Base-by-base conservation (phyloP, 176 grass and related monocot species). In the Phoenix roebelenii region DNA sequence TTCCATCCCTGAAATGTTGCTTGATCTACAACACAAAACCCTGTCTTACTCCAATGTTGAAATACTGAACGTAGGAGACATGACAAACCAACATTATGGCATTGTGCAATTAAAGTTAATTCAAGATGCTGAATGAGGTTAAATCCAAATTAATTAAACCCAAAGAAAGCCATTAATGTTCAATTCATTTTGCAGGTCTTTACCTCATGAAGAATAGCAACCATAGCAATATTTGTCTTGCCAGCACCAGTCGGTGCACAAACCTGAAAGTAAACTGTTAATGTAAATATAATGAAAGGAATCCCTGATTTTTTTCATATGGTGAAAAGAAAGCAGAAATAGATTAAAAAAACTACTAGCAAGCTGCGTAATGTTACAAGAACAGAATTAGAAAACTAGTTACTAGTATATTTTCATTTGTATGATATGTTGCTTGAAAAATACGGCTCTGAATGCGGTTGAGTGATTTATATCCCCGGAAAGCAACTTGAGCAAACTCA, bases 141-240 rank as follows among this genome's bases (percentile, higher is more conserved):
- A 12, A 44, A 44, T 44, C 35, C 2, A 44, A 44, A 14, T 44
- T 44, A 44, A 44, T 44, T 44, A 44, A 44, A 14, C 35, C 35
- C 10, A 44, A 44, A 44, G 10, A 44, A 44, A 44, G 35, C 0
- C 7, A 44, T 9, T 44, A 44, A 14, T 44, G 10, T 44, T 44
- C 7, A 14, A 12, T 44, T 44, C 2, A 44, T 44, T 9, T 44
- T 44, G 35, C 35, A 55, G 3, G 6, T 26, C 10, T 52, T 20
- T 74, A 90, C 92, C 86, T 96, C 92, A 72, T 96, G 92, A 70
- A 96, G 92, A 77, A 96, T 69, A 66, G 92, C 77, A 75, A 96
- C 90, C 92, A 96, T 96, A 51, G 92, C 92, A 70, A 96, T 96
- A 52, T 96, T 96, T 55, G 92, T 96, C 85, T 96, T 96, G 30